Evolutionary conservation across 179 eudicot species (phyloP), one percentile per base, ranked within the genome.

Genomic region (Vitellaria paradoxa): DNA sequence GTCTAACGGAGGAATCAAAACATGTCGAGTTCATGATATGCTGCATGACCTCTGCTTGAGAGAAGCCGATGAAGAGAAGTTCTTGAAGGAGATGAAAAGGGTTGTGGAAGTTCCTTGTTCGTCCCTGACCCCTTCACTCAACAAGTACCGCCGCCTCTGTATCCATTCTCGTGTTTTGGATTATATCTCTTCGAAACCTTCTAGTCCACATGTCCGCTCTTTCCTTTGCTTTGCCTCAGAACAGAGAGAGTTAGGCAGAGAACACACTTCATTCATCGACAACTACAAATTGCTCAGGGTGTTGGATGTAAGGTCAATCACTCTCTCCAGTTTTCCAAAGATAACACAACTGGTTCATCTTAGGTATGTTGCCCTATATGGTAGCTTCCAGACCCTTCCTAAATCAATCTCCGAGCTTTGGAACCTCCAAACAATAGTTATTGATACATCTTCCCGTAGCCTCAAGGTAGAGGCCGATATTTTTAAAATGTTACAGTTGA

Each of bases 401-500:
- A 64, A 46, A 30, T 55, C 63, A 15, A 17, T 72, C 23, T 72
- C 64, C 12, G 17, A 56, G 1, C 64, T 72, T 10, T 56, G 64
- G 20, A 72, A 72, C 49, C 49, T 72, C 6, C 64, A 55, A 15
- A 72, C 75, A 13, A 14, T 72, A 3, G 26, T 55, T 18, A 37
- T 72, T 56, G 75, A 56, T 7, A 72, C 64, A 14, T 24, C 77
- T 12, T 66, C 37, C 0, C 77, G 68, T 40, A 18, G 40, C 9
- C 82, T 73, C 26, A 72, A 73, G 2, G 37, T 79, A 42, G 72
- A 72, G 65, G 81, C 71, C 7, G 81, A 79, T 79, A 56, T 74
- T n/a, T 76, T 76, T 59, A 81, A 77, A 72, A 76, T 76, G 79
- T 57, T 42, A 5, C 76, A 66, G 63, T 47, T 76, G 17, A 65